Conservation (phyloP, 306 rosid genomes). For the Dalbergia oliveri region DNA sequence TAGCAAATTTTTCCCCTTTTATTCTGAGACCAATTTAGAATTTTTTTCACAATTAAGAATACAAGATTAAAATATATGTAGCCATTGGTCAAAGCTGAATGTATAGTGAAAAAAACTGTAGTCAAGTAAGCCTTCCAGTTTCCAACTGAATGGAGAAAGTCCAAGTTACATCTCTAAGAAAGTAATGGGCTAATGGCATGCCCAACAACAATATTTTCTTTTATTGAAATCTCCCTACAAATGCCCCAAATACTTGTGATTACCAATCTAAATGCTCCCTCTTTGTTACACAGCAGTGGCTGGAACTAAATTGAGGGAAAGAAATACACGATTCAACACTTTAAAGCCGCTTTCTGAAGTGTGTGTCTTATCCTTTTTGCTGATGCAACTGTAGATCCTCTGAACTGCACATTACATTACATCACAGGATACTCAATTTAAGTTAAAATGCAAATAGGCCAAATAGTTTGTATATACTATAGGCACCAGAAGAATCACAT, state of each 20-base stretch:
- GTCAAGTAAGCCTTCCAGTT: slow-evolving; percentile 36
- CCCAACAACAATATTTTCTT: slow-evolving; percentile 20
- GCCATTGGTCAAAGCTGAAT: too few relatives aligned
- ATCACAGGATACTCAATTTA: neutral
- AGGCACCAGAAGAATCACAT: neutral
- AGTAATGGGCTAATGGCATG: slow-evolving; percentile 8
- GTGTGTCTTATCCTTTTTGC: slow-evolving; percentile 52
- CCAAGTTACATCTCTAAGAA: slow-evolving; percentile 37
- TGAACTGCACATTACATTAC: slow-evolving; percentile 43
- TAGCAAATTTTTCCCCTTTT: too few relatives aligned
- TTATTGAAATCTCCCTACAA: slow-evolving; percentile 24
- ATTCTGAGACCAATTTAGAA: too few relatives aligned
- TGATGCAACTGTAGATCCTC: slow-evolving; percentile 48
- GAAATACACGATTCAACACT: slow-evolving; percentile 41
- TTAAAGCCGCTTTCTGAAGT: slow-evolving; percentile 48
- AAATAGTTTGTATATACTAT: neutral
- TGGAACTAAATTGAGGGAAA: slow-evolving; percentile 17
- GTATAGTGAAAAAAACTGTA: slow-evolving; percentile 3
- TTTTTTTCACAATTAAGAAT: neutral
- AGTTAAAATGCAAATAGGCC: slow-evolving; percentile 2
- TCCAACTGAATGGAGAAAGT: slow-evolving; percentile 38
- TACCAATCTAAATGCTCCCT: slow-evolving; percentile 11
- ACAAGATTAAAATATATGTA: neutral
- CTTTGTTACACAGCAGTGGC: slow-evolving; percentile 10
- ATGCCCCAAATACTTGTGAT: slow-evolving; percentile 25